These are phyloP conservation scores for Oxyria digyna DNA, from an alignment of 148 eudicot species.

Conservation along the genomic window DNA sequence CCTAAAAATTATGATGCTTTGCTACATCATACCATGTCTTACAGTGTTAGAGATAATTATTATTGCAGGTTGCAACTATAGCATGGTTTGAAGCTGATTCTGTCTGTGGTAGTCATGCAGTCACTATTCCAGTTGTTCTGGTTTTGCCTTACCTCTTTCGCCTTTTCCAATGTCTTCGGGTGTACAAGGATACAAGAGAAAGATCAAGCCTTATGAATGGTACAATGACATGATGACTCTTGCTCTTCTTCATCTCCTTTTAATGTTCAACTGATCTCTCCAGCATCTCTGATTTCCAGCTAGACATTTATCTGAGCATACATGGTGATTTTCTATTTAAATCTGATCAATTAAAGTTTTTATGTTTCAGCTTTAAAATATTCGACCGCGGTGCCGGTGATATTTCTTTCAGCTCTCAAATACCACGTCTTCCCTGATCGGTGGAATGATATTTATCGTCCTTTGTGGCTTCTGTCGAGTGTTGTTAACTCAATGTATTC, in stretches of 20 bases:
- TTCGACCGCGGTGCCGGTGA: conserved; percentile 94
- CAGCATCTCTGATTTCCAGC: not conserved
- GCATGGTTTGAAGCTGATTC: conserved; percentile 99
- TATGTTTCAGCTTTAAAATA: conserved; percentile 82
- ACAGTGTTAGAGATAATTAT: conserved; percentile 5
- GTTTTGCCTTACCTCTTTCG: conserved; percentile 93
- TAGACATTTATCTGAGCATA: not conserved
- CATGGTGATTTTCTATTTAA: not conserved
- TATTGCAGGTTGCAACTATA: conserved; percentile 84
- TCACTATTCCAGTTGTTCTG: conserved; percentile 82
- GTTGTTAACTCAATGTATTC: conserved; percentile 82
- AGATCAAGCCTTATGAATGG: conserved; percentile 79
- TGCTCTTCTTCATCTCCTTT: not conserved
- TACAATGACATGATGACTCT: conserved; percentile 14
- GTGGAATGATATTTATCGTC: conserved; percentile 77
- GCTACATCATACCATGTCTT: not conserved
- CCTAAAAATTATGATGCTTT: not conserved
- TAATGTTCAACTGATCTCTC: not conserved
- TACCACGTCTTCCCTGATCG: conserved; percentile 83
- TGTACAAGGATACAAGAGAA: conserved; percentile 85
- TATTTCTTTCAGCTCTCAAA: conserved; percentile 93
- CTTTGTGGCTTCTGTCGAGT: conserved; percentile 79
- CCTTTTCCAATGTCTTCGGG: conserved; percentile 87
- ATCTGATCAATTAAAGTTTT: conserved; percentile 6
- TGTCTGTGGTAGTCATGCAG: conserved; percentile 96